Percentiles rank a stretch among this genome's conserved stretches.
Evolutionary conservation across 1,284 basidiomycete genomes (phyloP).

Genomic region (Apiotrichum mycotoxinovorans): DNA sequence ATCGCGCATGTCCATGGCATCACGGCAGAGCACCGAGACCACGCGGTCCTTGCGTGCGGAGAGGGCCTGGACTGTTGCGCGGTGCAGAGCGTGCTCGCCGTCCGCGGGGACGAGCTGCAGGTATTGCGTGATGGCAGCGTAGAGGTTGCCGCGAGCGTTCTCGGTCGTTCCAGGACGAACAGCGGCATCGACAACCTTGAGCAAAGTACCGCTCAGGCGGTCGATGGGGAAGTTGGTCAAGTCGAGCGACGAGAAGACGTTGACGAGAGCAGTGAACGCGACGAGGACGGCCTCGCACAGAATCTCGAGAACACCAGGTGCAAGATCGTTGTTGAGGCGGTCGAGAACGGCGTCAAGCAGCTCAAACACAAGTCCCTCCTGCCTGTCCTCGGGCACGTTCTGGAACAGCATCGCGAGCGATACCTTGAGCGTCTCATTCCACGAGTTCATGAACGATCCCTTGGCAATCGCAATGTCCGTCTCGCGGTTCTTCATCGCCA

Average conservation of each 20-base stretch:
- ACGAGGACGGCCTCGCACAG: slow-evolving; percentile 78
- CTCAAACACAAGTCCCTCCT: slow-evolving; percentile 83
- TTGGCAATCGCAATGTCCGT: slow-evolving; percentile 71
- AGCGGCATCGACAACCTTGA: slow-evolving; percentile 71
- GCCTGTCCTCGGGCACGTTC: slow-evolving; percentile 65
- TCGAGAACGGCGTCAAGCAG: slow-evolving; percentile 67
- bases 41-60: slow-evolving; percentile 64
- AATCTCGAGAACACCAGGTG: slow-evolving; percentile 70
- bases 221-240: slow-evolving; percentile 71
- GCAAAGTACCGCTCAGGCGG: slow-evolving; percentile 70
- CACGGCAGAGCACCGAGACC: slow-evolving; percentile 72
- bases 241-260: slow-evolving; percentile 59
- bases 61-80: slow-evolving; percentile 60
- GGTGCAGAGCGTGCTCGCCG: slow-evolving; percentile 52
- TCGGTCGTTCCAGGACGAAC: slow-evolving; percentile 75
- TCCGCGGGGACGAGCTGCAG: slow-evolving; percentile 59
- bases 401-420: slow-evolving; percentile 78
- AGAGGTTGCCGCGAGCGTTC: slow-evolving; percentile 93
- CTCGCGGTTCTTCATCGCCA: slow-evolving; percentile 80
- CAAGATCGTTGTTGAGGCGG: slow-evolving; percentile 53
- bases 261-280: slow-evolving; percentile 75
- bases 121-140: slow-evolving; percentile 84
- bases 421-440: slow-evolving; percentile 77
- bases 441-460: slow-evolving; percentile 68
- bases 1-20: slow-evolving; percentile 89